A percentile compares a stretch with the other conserved stretches of the same genome.
These are phyloP conservation scores for Sporothrix euskadiensis DNA, from an alignment of 2,329 filamentous ascomycete species.

Conservation along the genomic window DNA sequence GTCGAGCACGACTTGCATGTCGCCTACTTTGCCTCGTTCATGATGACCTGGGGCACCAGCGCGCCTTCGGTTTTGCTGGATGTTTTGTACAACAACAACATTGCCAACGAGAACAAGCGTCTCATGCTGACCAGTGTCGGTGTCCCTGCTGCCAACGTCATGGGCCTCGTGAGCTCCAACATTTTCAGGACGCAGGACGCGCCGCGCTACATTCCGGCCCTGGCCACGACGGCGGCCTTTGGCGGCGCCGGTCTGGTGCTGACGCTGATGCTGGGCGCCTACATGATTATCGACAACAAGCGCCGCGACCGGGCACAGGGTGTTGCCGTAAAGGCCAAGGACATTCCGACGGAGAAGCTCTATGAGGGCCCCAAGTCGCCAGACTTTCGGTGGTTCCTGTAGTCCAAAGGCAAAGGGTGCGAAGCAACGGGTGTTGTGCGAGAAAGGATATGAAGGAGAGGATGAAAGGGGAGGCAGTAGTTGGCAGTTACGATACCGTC, in stretches of 20 bases:
- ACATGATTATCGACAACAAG: constrained; percentile 66
- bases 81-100: constrained; percentile 74
- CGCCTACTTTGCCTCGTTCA: constrained; percentile 74
- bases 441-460: background rate
- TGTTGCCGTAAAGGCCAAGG: constrained; percentile 53
- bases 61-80: constrained; percentile 70
- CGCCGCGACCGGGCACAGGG: constrained; percentile 60
- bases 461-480: background rate
- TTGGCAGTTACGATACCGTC: background rate
- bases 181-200: constrained; percentile 65
- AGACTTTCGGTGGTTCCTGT: constrained; percentile 58
- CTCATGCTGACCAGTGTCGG: constrained; percentile 69
- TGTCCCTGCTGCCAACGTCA: constrained; percentile 73
- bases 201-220: constrained; percentile 66
- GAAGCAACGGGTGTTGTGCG: background rate
- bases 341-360: constrained; percentile 58
- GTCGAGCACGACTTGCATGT: constrained; percentile 61
- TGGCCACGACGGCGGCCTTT: constrained; percentile 65
- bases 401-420: background rate
- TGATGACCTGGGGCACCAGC: constrained; percentile 80
- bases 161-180: constrained; percentile 70
- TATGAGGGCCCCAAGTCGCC: constrained; percentile 54
- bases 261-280: constrained; percentile 58
- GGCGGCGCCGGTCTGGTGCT: constrained; percentile 60
- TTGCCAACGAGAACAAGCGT: constrained; percentile 72